Percentiles rank a stretch among this genome's conserved stretches.
Conservation (phyloP, 441 rosid genomes). For the Euphorbia celastroides region DNA sequence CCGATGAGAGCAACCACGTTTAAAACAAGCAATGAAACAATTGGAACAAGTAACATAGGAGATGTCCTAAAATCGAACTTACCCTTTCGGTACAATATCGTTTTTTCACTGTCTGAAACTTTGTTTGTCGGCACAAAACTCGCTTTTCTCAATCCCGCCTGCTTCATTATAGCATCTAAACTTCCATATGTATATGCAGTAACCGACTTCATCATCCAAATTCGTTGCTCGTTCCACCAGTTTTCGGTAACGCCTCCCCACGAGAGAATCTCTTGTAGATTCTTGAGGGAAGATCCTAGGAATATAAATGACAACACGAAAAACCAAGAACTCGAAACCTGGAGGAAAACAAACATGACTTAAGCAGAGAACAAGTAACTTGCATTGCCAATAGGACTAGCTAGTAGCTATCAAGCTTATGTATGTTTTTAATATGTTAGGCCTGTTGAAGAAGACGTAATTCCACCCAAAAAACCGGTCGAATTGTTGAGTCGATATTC, state of each 20-base stretch:
- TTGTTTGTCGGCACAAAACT: constrained; percentile 32
- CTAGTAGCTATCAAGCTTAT: no score
- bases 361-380: no score
- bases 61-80: constrained; percentile 29
- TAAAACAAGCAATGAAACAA: constrained; percentile 21
- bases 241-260: constrained; percentile 21
- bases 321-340: constrained; percentile 33
- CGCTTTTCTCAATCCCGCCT: constrained; percentile 24
- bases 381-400: no score
- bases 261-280: constrained; percentile 28
- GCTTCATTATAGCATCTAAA: constrained; percentile 28
- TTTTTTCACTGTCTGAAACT: constrained; percentile 21
- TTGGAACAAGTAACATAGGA: constrained; percentile 24
- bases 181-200: constrained; percentile 28
- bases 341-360: not conserved
- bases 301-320: constrained; percentile 28
- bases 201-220: constrained; percentile 34
- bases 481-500: no score
- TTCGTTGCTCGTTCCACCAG: constrained; percentile 26
- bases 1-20: constrained; percentile 23
- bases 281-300: constrained; percentile 20
- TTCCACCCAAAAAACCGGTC: no score
- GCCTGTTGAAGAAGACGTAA: no score
- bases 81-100: constrained; percentile 24
- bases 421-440: no score